Percentiles rank a stretch among this genome's conserved stretches.
Conservation (phyloP, 345 rosid species). For the Microthlaspi erraticum region DNA sequence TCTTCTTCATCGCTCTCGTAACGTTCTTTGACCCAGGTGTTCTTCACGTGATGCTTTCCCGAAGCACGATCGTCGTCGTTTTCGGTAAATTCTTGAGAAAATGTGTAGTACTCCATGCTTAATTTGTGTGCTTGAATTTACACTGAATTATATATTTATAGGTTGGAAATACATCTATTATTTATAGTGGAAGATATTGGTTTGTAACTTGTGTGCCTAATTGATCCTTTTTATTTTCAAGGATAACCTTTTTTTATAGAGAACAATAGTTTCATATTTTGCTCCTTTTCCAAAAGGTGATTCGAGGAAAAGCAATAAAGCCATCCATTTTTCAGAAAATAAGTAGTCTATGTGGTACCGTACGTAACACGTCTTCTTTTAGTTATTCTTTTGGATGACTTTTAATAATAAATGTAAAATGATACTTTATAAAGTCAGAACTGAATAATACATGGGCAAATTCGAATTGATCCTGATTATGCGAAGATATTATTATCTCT, state of each 20-base stretch:
- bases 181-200: slow-evolving; percentile 26
- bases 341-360: background rate
- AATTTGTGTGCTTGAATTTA: slow-evolving; percentile 14
- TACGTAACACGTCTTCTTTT: too few species aligned
- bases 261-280: background rate
- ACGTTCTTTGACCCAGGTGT: slow-evolving; percentile 41
- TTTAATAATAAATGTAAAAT: too few species aligned
- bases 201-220: slow-evolving; percentile 20
- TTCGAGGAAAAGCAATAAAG: background rate
- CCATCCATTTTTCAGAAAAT: background rate
- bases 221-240: slow-evolving; percentile 29
- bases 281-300: background rate
- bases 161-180: slow-evolving; percentile 4
- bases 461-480: slow-evolving; percentile 5
- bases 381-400: too few species aligned
- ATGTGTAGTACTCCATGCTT: slow-evolving; percentile 47
- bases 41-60: slow-evolving; percentile 40
- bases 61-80: slow-evolving; percentile 30
- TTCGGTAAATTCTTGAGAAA: slow-evolving; percentile 23
- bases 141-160: slow-evolving; percentile 10
- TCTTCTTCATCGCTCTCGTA: slow-evolving; percentile 49
- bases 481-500: background rate
- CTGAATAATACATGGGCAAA: background rate
- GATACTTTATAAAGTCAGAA: background rate
- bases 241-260: slow-evolving; percentile 4